These are phyloP conservation scores for Diplodia corticola DNA, from an alignment of 2,329 filamentous ascomycete genomes.

Conservation along the genomic window DNA sequence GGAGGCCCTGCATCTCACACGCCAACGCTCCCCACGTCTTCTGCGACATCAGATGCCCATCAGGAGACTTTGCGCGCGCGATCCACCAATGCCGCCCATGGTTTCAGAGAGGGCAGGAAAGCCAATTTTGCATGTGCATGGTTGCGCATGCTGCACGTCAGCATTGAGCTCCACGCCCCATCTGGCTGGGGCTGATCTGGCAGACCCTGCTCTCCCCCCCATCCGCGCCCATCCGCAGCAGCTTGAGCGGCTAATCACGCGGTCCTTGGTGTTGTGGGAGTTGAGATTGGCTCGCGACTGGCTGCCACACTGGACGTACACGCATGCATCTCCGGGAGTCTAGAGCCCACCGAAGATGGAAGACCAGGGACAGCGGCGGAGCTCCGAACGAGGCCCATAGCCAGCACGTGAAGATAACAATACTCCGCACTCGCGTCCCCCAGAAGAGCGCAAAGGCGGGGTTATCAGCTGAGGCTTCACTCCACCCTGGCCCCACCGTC, in stretches of 20 bases:
- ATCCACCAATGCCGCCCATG: not conserved
- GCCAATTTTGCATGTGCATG: slow-evolving; percentile 10
- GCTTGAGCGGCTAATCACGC: not conserved
- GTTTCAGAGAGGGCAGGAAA: not conserved
- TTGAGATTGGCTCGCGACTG: not conserved
- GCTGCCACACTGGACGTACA: not conserved
- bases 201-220: not conserved
- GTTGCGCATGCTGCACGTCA: slow-evolving; percentile 6
- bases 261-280: not conserved
- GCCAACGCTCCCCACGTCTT: not conserved
- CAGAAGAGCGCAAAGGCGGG: not conserved
- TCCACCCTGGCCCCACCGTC: slow-evolving; percentile 11
- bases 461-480: slow-evolving; percentile 1
- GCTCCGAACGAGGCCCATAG: not conserved
- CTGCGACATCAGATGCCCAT: slow-evolving; percentile 7
- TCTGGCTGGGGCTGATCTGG: not conserved
- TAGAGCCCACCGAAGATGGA: too few relatives aligned
- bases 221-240: not conserved
- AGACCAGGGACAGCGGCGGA: not conserved
- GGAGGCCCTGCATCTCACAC: not conserved
- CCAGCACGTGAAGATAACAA: slow-evolving; percentile 7
- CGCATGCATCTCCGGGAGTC: not conserved
- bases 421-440: not conserved
- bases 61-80: not conserved
- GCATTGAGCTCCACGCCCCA: not conserved